Percentiles rank a stretch among this genome's conserved stretches.
Evolutionary conservation across 2,329 filamentous ascomycete species (phyloP).

Genomic region (Sphaerulina musiva): DNA sequence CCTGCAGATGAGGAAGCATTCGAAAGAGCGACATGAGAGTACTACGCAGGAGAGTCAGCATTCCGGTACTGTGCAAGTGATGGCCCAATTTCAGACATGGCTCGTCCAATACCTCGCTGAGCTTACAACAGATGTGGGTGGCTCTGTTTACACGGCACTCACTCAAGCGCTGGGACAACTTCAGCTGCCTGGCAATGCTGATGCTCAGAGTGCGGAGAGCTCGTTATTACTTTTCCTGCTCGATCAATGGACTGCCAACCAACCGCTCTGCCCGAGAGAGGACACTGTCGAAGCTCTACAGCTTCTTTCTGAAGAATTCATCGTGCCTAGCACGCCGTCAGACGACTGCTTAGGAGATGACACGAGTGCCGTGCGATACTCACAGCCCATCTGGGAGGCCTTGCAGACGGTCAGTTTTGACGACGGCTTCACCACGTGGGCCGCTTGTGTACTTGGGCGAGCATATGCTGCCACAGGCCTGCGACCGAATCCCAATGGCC

Average conservation of each 20-base stretch:
- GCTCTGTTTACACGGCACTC: slow-evolving; percentile 11
- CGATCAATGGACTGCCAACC: slow-evolving; percentile 58
- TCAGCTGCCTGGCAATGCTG: slow-evolving; percentile 61
- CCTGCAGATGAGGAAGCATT: slow-evolving; percentile 60
- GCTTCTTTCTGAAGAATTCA: slow-evolving; percentile 70
- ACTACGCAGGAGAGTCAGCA: slow-evolving; percentile 83
- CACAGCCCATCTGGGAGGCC: slow-evolving; percentile 23
- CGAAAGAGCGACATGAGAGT: slow-evolving; percentile 45
- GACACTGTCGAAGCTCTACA: slow-evolving; percentile 64
- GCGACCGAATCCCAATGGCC: slow-evolving; percentile 8
- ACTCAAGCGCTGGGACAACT: slow-evolving; percentile 42
- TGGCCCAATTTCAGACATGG: slow-evolving; percentile 71
- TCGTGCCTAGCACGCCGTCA: slow-evolving; percentile 50
- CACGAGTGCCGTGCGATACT: slow-evolving; percentile 47
- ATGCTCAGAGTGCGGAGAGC: slow-evolving; percentile 67
- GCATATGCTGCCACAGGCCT: slow-evolving; percentile 57
- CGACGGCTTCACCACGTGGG: slow-evolving; percentile 59
- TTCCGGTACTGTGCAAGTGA: slow-evolving; percentile 66
- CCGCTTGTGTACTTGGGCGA: slow-evolving; percentile 73
- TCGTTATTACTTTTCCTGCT: slow-evolving; percentile 73
- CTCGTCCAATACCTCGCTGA: slow-evolving; percentile 61
- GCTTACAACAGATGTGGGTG: neutral
- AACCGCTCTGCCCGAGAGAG: slow-evolving; percentile 61
- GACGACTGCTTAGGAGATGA: slow-evolving; percentile 67
- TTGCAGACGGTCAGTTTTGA: slow-evolving; percentile 19